Evolutionary conservation across 2,329 filamentous ascomycete species (phyloP).

Genomic region (Fusarium succisae): DNA sequence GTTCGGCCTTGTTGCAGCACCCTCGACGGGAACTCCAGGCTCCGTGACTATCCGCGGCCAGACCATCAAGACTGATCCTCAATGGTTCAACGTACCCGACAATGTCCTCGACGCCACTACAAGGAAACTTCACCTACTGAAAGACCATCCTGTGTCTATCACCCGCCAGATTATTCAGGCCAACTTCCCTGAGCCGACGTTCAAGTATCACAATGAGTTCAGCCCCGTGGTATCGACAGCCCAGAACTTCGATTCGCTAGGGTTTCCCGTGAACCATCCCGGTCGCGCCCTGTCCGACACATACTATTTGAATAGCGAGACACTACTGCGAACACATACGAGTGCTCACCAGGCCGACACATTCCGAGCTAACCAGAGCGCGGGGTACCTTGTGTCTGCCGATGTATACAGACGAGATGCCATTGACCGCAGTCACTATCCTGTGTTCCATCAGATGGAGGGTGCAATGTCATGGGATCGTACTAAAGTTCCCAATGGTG

Average conservation of each 20-base stretch:
- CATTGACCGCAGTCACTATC: constrained; percentile 94
- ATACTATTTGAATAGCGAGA: constrained; percentile 89
- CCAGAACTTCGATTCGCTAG: constrained; percentile 97
- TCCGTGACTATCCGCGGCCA: constrained; percentile 68
- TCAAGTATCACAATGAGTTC: constrained; percentile 79
- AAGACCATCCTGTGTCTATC: constrained; percentile 89
- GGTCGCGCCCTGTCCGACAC: constrained; percentile 90
- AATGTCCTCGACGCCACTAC: constrained; percentile 79
- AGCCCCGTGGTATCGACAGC: constrained; percentile 84
- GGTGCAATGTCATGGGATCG: constrained; percentile 91
- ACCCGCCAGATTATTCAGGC: constrained; percentile 93
- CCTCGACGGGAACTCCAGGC: constrained; percentile 40
- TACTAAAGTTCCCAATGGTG: constrained; percentile 62
- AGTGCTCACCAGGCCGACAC: constrained; percentile 90
- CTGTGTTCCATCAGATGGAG: constrained; percentile 99
- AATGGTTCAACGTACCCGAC: constrained; percentile 85
- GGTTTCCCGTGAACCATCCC: constrained; percentile 87
- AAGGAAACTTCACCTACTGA: constrained; percentile 86
- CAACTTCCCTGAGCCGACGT: constrained; percentile 78
- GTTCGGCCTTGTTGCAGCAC: constrained; percentile 24
- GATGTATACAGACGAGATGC: constrained; percentile 97
- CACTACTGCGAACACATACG: constrained; percentile 90
- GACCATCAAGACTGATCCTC: constrained; percentile 66
- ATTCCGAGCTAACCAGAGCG: constrained; percentile 75
- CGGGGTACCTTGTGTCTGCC: constrained; percentile 89